Evolutionary conservation across 305 asterid species (phyloP).

Genomic region (Lippia alba): DNA sequence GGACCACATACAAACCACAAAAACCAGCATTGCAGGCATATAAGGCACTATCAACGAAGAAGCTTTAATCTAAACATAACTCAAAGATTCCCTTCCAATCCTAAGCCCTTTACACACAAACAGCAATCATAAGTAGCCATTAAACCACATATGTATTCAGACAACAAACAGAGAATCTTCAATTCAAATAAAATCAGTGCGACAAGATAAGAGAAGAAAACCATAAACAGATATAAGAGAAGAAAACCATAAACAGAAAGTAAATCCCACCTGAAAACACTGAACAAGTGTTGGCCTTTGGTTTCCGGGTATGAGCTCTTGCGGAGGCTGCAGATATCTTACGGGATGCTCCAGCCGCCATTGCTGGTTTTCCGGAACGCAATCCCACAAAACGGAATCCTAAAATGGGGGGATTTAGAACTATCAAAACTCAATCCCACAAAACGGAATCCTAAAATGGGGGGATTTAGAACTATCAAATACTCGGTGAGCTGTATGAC

Average conservation of each 20-base stretch:
- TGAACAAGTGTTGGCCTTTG: conserved; percentile 49
- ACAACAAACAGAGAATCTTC: not conserved
- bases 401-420: not conserved
- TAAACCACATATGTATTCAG: not conserved
- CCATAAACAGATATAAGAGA: too few species aligned
- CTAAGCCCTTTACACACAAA: not conserved
- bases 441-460: not conserved
- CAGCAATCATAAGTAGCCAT: not conserved
- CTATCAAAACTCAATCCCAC: conserved; percentile 1
- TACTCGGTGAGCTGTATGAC: not conserved
- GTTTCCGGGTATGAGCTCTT: conserved; percentile 77
- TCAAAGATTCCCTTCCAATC: not conserved
- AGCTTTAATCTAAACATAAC: not conserved
- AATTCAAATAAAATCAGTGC: not conserved
- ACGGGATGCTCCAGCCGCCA: conserved; percentile 72
- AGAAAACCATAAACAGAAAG: not conserved
- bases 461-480: not conserved
- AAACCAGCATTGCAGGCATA: not conserved
- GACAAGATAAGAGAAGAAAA: too few species aligned
- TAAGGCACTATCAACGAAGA: not conserved
- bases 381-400: not conserved
- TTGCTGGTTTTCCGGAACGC: conserved; percentile 19
- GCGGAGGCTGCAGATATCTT: conserved; percentile 91
- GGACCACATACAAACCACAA: not conserved
- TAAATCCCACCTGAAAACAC: conserved; percentile 52